phyloP scores from a whole-genome alignment of 768 basidiomycete genomes.

The Lentinula guzmanii region DNA sequence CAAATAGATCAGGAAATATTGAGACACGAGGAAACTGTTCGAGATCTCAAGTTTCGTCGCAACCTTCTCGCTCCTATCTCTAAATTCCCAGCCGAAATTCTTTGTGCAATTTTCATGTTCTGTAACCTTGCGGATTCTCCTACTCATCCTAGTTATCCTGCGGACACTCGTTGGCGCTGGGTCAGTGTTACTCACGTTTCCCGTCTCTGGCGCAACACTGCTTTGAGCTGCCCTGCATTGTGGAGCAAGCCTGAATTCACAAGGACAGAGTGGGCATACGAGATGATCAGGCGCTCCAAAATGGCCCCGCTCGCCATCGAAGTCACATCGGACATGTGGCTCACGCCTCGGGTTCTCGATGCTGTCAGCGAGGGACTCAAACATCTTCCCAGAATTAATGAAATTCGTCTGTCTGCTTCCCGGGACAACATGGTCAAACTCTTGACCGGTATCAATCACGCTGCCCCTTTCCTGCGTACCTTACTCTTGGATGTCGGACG shows the following conservation, averaged over 20 bases:
- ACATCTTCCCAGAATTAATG: conserved; percentile 26
- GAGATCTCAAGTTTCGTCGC: conserved; percentile 25
- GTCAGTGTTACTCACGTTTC: conserved; percentile 34
- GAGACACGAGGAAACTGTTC: conserved; percentile 25
- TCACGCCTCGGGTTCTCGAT: conserved; percentile 20
- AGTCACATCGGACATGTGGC: conserved; percentile 16
- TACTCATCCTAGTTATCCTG: conserved; percentile 23
- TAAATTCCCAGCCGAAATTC: conserved; percentile 35
- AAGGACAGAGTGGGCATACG: conserved; percentile 29
- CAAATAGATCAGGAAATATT: conserved; percentile 31
- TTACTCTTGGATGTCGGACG: conserved; percentile 18
- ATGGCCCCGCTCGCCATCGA: conserved; percentile 27
- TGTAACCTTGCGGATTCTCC: conserved; percentile 10
- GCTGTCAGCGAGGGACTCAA: conserved; percentile 23
- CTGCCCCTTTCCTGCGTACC: conserved; percentile 26
- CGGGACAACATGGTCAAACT: conserved; percentile 20
- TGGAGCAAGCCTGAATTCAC: conserved; percentile 33
- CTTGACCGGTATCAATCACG: conserved; percentile 15
- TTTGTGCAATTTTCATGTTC: conserved; percentile 30
- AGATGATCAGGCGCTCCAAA: conserved; percentile 41
- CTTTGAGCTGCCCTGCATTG: conserved; percentile 31
- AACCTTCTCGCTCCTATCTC: conserved; percentile 32
- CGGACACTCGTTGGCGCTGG: conserved; percentile 26
- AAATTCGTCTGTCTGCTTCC: conserved; percentile 23
- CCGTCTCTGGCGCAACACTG: conserved; percentile 37